These are phyloP conservation scores for Leishmania lainsoni DNA, from an alignment of 208 protist genomes.

Conservation along the genomic window DNA sequence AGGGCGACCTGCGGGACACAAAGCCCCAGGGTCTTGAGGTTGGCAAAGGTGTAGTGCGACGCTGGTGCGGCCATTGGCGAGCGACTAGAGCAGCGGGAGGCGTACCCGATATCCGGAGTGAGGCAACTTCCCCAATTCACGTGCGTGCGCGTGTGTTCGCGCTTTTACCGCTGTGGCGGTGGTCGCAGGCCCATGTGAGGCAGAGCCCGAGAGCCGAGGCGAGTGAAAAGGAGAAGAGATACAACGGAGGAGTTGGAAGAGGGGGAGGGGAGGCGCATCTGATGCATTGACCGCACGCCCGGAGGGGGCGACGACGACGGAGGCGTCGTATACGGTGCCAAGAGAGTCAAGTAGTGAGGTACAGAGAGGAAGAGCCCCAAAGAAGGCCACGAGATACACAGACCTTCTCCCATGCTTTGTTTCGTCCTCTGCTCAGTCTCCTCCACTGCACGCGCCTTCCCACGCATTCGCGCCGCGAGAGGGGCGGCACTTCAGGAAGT, in stretches of 20 bases:
- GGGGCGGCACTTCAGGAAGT: background rate
- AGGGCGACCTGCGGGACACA: slow-evolving; percentile 70
- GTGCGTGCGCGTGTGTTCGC: background rate
- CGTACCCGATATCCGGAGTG: background rate
- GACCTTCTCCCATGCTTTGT: background rate
- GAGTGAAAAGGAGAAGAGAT: background rate
- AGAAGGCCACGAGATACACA: background rate
- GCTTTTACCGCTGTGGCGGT: background rate
- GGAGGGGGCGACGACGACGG: background rate
- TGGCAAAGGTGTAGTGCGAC: slow-evolving; percentile 71
- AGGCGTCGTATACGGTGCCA: background rate
- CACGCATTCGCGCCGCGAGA: background rate
- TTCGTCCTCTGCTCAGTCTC: background rate
- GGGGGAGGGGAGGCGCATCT: background rate
- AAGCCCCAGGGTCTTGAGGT: slow-evolving; percentile 65
- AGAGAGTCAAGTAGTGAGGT: background rate
- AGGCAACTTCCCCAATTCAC: background rate
- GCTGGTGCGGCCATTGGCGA: slow-evolving; percentile 40
- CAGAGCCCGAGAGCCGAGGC: background rate
- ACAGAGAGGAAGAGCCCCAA: background rate
- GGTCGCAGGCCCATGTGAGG: background rate
- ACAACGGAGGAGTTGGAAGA: background rate
- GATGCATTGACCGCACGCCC: background rate
- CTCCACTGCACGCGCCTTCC: background rate
- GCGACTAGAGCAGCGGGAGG: background rate